phyloP scores from a whole-genome alignment of 2,329 filamentous ascomycete species.

The Endoconidiophora laricicola region DNA sequence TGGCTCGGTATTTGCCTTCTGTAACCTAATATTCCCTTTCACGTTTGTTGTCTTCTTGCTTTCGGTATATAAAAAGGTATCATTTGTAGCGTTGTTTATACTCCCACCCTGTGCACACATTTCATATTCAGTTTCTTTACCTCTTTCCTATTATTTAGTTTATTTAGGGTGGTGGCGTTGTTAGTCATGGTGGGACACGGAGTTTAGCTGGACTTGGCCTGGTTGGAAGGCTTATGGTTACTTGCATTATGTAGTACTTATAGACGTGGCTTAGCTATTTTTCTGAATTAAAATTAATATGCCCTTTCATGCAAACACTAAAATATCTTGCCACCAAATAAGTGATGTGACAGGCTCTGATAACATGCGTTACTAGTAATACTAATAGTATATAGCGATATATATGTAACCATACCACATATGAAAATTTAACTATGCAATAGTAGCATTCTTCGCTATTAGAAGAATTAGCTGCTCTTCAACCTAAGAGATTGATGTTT shows the following conservation, averaged over 20 bases:
- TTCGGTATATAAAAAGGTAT: background rate
- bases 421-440: too few relatives aligned
- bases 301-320: too few relatives aligned
- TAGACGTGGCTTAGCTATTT: background rate
- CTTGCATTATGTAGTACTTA: background rate
- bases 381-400: too few relatives aligned
- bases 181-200: too few relatives aligned
- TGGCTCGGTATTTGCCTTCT: too few relatives aligned
- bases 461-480: constrained; percentile 2
- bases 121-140: background rate
- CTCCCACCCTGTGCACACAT: background rate
- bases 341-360: too few relatives aligned
- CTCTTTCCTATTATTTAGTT: background rate
- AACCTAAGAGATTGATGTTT: constrained; percentile 56
- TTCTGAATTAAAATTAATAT: too few relatives aligned
- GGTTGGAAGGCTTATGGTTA: background rate
- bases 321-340: too few relatives aligned
- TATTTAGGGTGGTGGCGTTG: background rate
- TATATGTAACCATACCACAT: too few relatives aligned
- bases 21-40: too few relatives aligned
- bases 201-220: background rate
- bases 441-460: background rate
- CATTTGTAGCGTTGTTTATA: background rate
- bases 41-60: constrained; percentile 1
- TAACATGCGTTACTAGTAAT: too few relatives aligned